phyloP scores from a whole-genome alignment of 2,329 filamentous ascomycete species.

The Exophiala sp. region DNA sequence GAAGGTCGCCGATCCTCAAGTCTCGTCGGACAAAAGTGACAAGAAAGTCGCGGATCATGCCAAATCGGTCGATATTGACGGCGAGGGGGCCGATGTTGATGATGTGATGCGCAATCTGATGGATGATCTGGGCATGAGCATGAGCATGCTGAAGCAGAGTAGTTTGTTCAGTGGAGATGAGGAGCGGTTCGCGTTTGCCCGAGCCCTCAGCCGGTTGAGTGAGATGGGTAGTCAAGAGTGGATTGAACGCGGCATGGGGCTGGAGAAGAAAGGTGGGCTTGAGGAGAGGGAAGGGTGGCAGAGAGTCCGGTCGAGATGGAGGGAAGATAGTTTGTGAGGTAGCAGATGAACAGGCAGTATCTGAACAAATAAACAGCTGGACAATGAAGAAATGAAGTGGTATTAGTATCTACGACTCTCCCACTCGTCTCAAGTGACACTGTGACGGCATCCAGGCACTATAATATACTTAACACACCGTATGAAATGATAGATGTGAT shows the following conservation, averaged over 20 bases:
- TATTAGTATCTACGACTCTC: too few species aligned
- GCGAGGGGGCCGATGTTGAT: slow-evolving; percentile 51
- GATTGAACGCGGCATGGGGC: slow-evolving; percentile 69
- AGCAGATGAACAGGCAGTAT: too few species aligned
- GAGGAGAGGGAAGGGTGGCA: slow-evolving; percentile 45
- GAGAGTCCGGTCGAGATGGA: slow-evolving; percentile 45
- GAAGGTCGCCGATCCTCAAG: slow-evolving; percentile 27
- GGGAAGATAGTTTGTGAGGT: slow-evolving; percentile 46
- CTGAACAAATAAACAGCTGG: too few species aligned
- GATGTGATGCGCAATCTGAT: slow-evolving; percentile 73
- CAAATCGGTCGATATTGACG: slow-evolving; percentile 35
- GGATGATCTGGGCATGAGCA: slow-evolving; percentile 81
- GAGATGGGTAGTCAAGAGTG: slow-evolving; percentile 95
- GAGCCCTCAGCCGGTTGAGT: slow-evolving; percentile 73
- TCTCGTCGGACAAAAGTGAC: slow-evolving; percentile 28
- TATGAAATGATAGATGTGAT: not conserved
- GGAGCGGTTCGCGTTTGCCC: slow-evolving; percentile 90
- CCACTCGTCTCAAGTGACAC: too few species aligned
- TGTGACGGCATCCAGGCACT: too few species aligned
- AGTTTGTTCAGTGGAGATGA: slow-evolving; percentile 90
- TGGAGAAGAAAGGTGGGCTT: slow-evolving; percentile 40
- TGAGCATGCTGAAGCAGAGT: slow-evolving; percentile 75
- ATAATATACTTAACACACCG: too few species aligned
- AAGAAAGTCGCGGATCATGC: slow-evolving; percentile 37
- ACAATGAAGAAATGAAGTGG: too few species aligned